Evolutionary conservation across 768 basidiomycete genomes (phyloP).

Genomic region (Podaxis rugospora): DNA sequence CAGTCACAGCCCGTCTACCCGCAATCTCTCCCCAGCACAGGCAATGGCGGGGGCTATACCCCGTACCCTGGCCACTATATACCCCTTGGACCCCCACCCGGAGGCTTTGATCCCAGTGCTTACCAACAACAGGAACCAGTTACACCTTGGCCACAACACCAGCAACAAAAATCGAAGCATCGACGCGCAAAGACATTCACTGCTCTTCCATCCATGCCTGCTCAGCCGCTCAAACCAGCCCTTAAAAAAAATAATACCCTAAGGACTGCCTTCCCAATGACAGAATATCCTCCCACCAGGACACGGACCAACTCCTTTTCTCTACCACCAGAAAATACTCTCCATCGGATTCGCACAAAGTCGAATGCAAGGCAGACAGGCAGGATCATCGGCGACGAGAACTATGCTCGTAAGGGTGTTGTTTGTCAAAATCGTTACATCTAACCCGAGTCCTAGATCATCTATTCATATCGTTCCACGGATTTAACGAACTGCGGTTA

Average conservation of each 20-base stretch:
- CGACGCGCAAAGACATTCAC: constrained; percentile 3
- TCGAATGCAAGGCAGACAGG: constrained; percentile 13
- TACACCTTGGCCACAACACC: background rate
- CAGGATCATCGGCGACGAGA: background rate
- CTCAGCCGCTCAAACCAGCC: constrained; percentile 13
- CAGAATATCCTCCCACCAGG: constrained; percentile 6
- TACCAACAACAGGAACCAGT: constrained; percentile 16
- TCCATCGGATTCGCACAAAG: constrained; percentile 12
- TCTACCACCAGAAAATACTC: constrained; percentile 6
- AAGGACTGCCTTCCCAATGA: background rate
- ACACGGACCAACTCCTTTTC: constrained; percentile 12
- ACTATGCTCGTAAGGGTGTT: constrained; percentile 5
- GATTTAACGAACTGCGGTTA: constrained; percentile 58
- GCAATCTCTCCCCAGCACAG: constrained; percentile 19
- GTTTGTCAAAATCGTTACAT: background rate
- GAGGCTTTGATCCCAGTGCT: constrained; percentile 26
- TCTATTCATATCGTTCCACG: constrained; percentile 66
- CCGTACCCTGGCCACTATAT: constrained; percentile 4
- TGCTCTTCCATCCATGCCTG: constrained; percentile 4
- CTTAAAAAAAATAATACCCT: constrained; percentile 10
- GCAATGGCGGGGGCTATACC: constrained; percentile 10
- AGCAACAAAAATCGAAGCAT: constrained; percentile 9
- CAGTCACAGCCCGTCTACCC: constrained; percentile 27
- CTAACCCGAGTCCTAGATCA: constrained; percentile 45
- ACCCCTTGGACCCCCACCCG: constrained; percentile 15